phyloP scores from a whole-genome alignment of 169 alveolate species.

The Plasmodium gonderi region DNA sequence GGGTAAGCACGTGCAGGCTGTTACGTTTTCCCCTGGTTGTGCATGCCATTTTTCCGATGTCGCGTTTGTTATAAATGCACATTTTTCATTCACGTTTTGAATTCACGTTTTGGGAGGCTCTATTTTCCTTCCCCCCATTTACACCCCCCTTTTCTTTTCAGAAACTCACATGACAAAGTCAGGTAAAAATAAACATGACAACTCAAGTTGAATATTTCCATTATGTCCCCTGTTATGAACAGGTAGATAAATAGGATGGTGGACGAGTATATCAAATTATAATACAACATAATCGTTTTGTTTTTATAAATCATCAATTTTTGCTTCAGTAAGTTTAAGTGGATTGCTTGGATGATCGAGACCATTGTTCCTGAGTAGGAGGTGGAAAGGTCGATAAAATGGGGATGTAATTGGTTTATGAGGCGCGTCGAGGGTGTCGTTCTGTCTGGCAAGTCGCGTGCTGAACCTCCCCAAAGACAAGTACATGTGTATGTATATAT shows the following conservation, averaged over 20 bases:
- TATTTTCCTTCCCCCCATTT: not conserved
- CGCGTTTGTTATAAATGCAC: no score
- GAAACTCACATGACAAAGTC: conserved; percentile 26
- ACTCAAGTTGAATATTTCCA: not conserved
- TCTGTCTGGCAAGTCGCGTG: no score
- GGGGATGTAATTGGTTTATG: not conserved
- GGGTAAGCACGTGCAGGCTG: not conserved
- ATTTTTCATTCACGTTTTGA: no score
- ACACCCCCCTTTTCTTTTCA: not conserved
- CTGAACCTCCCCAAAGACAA: no score
- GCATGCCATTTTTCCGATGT: no score
- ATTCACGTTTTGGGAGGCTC: no score
- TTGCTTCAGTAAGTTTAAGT: conserved; percentile 26
- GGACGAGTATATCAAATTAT: conserved; percentile 35
- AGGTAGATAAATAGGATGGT: conserved; percentile 23
- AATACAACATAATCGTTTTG: conserved; percentile 23
- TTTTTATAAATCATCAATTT: conserved; percentile 26
- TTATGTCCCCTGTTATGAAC: conserved; percentile 21
- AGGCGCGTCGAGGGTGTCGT: not conserved
- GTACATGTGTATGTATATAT: not conserved
- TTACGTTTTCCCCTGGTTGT: not conserved
- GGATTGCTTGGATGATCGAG: conserved; percentile 53
- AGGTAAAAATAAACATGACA: not conserved
- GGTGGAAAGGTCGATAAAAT: not conserved
- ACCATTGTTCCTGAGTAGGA: conserved; percentile 27